Percentiles rank a stretch among this genome's conserved stretches.
These are phyloP conservation scores for Amanita exitialis DNA, from an alignment of 768 basidiomycete species.

Conservation along the genomic window DNA sequence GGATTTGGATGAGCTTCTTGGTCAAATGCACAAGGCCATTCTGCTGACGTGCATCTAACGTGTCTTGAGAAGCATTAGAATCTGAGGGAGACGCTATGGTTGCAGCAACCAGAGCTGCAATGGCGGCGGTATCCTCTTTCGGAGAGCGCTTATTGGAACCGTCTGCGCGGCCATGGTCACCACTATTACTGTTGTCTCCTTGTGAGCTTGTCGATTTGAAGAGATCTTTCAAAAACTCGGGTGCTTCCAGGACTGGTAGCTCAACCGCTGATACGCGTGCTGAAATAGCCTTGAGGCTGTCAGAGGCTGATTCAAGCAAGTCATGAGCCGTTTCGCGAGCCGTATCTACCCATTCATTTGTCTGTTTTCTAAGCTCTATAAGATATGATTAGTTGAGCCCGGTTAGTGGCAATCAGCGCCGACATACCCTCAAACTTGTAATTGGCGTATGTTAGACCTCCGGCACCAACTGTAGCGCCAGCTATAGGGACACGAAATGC, in stretches of 20 bases:
- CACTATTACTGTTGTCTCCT: conserved; percentile 19
- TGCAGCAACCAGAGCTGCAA: conserved; percentile 70
- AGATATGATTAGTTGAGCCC: conserved; percentile 1
- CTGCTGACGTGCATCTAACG: conserved; percentile 35
- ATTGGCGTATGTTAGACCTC: conserved; percentile 88
- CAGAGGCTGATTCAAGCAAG: conserved; percentile 63
- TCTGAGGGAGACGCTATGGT: conserved; percentile 72
- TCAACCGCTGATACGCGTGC: conserved; percentile 52
- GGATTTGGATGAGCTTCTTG: conserved; percentile 90
- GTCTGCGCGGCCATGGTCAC: conserved; percentile 20
- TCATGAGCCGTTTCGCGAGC: conserved; percentile 65
- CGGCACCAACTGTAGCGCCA: conserved; percentile 83
- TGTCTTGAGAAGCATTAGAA: conserved; percentile 29
- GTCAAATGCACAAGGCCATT: conserved; percentile 93
- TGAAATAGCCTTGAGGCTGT: conserved; percentile 50
- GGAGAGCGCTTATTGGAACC: conserved; percentile 36
- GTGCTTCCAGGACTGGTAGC: conserved; percentile 41
- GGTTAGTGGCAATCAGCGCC: not conserved
- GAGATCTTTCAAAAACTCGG: conserved; percentile 65
- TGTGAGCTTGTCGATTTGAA: conserved; percentile 23
- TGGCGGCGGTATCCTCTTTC: conserved; percentile 48
- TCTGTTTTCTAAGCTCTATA: conserved; percentile 65
- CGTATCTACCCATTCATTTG: conserved; percentile 53
- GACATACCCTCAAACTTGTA: conserved; percentile 89
- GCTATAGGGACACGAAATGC: conserved; percentile 87